Base-by-base conservation (phyloP, 306 rosid species). In the Pueraria montana region DNA sequence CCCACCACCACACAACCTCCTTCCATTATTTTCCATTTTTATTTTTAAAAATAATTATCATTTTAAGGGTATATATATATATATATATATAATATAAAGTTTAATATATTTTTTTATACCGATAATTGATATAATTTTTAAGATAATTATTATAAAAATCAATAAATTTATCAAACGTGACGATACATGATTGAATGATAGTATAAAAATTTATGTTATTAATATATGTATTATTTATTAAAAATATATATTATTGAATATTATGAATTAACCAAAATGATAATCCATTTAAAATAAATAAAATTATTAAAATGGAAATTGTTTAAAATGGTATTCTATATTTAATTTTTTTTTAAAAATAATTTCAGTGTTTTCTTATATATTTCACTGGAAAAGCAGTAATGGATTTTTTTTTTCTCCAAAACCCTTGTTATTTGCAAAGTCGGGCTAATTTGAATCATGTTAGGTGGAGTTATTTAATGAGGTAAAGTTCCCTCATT, bases 391-490 rank as follows among this genome's bases (percentile, higher is more conserved):
- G 26, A 11, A 67, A 67, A 62, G 69, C 42, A 62, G 42, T 14
- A 62, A 30, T 14, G 11, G 30, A 62, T 27, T 4, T 30, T 1
- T 52, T 52, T 52, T 38, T 0, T 6, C 38, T 38, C 9, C 64
- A 3, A 61, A 26, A 27, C 20, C 68, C 43, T 63, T 16, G 21
- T 63, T 63, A 14, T 17, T 30, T 63, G 17, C 42, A 63, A 30
- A 30, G 26, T 18, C 4, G 26, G 11, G 7, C 14, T 56, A 21
- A 21, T 56, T 56, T 20, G 27, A 56, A 56, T 56, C 13, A 3
- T 14, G 71, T 64, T 64, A 17, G 71, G 71, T 64, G 71, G 8
- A 64, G 67, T 34, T 64, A 64, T 64, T 64, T 64, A 64, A 64
- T 64, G 71, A 62, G 40, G 42, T 27, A 27, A 62, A 62, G 68